These are phyloP conservation scores for Cucumis hystrix DNA, from an alignment of 306 rosid genomes.

Conservation along the genomic window DNA sequence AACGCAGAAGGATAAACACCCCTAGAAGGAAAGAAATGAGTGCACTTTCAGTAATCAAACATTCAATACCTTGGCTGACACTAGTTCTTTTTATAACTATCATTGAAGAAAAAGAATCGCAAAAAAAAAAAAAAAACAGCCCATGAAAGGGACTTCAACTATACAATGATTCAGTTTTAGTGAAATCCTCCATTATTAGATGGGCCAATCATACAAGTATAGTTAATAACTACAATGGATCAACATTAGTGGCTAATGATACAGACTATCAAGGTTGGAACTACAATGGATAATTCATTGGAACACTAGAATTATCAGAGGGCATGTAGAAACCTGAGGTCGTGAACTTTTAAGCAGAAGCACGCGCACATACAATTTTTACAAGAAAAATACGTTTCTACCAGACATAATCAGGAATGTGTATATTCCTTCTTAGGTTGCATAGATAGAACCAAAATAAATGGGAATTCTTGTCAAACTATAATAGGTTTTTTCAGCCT, in stretches of 20 bases:
- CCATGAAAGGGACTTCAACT: no score
- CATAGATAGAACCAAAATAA: neutral
- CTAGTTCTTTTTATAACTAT: neutral
- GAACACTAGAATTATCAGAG: neutral
- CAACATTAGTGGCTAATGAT: neutral
- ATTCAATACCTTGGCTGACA: neutral
- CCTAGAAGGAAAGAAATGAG: slow-evolving; percentile 27
- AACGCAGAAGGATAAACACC: slow-evolving; percentile 61
- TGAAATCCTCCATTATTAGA: neutral
- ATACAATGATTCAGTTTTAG: no score
- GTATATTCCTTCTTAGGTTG: neutral
- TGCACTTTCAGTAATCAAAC: neutral
- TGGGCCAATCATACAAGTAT: neutral
- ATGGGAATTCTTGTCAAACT: neutral
- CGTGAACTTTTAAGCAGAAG: neutral
- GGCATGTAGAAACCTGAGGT: neutral
- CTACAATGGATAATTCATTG: neutral
- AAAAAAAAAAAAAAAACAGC: no score
- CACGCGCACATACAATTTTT: neutral
- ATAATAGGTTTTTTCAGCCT: neutral
- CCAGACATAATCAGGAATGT: neutral
- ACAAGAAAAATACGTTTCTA: neutral
- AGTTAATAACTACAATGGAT: neutral
- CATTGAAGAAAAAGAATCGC: no score
- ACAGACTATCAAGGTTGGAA: neutral